A percentile compares a stretch with the other conserved stretches of the same genome.
Evolutionary conservation across 257 asterid species (phyloP).

Genomic region (Anisodus acutangulus): DNA sequence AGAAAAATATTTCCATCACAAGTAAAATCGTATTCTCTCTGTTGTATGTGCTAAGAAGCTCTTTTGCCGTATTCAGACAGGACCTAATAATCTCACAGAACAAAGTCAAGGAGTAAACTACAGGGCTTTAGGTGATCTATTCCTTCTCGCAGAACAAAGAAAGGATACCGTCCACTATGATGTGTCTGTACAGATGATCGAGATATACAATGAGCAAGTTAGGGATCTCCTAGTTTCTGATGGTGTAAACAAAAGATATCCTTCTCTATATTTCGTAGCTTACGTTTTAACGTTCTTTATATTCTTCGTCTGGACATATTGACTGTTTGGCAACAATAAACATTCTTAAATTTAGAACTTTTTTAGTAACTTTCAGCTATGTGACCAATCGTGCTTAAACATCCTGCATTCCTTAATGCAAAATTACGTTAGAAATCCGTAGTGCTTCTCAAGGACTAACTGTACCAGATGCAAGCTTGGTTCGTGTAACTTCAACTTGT

Average conservation of each 20-base stretch:
- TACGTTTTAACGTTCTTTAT: neutral
- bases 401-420: slow-evolving; percentile 53
- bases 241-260: slow-evolving; percentile 91
- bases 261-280: slow-evolving; percentile 42
- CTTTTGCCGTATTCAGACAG: slow-evolving; percentile 60
- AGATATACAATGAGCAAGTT: slow-evolving; percentile 96
- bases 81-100: slow-evolving; percentile 87
- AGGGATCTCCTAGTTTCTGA: slow-evolving; percentile 82
- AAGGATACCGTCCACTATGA: slow-evolving; percentile 75
- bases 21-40: slow-evolving; percentile 9
- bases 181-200: slow-evolving; percentile 95
- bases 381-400: neutral
- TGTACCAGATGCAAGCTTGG: slow-evolving; percentile 88
- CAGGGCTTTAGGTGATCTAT: slow-evolving; percentile 85
- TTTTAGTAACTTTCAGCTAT: neutral
- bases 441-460: slow-evolving; percentile 90
- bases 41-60: slow-evolving; percentile 32
- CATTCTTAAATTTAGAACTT: neutral
- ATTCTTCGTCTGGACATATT: neutral
- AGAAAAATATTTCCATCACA: neutral
- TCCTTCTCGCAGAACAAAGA: slow-evolving; percentile 82
- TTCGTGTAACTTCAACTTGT: slow-evolving; percentile 71
- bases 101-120: slow-evolving; percentile 83
- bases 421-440: slow-evolving; percentile 81
- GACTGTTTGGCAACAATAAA: neutral